Percentiles rank a stretch among this genome's conserved stretches.
Conservation (phyloP, 805 yeast species). For the Wickerhamomyces xylosicus region DNA sequence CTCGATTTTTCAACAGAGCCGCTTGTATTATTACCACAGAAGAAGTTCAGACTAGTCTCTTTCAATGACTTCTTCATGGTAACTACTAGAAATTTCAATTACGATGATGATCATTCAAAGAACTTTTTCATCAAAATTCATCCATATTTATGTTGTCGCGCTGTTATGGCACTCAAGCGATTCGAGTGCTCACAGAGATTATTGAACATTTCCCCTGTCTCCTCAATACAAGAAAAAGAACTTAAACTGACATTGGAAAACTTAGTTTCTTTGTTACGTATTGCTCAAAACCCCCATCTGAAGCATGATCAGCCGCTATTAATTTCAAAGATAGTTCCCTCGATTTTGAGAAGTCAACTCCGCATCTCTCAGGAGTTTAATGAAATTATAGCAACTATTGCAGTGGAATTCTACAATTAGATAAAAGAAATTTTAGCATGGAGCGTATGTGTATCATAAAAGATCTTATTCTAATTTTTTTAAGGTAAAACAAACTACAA, state of each 20-base stretch:
- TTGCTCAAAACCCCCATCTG: no score
- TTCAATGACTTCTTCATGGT: constrained; percentile 40
- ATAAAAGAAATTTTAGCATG: no score
- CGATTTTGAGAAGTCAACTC: no score
- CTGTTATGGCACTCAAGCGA: constrained; percentile 50
- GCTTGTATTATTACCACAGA: constrained; percentile 31
- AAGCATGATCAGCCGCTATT: no score
- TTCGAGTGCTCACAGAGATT: constrained; percentile 54
- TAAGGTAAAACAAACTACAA: no score
- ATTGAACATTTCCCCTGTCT: constrained; percentile 52
- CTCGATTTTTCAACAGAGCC: constrained; percentile 48
- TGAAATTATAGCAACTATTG: no score
- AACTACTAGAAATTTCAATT: constrained; percentile 16
- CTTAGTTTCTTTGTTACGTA: constrained; percentile 13
- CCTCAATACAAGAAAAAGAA: constrained; percentile 57
- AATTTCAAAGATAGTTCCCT: no score
- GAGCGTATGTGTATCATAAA: no score
- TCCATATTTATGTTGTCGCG: constrained; percentile 45
- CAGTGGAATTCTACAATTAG: no score
- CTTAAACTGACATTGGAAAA: constrained; percentile 38
- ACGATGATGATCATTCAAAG: background rate
- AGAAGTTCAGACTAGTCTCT: constrained; percentile 42
- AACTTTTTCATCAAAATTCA: constrained; percentile 21
- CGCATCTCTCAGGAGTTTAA: no score
- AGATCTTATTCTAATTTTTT: no score